Evolutionary conservation across 225 moss, liverwort and hornwort species (phyloP).

Genomic region (Physcomitrellopsis africana): DNA sequence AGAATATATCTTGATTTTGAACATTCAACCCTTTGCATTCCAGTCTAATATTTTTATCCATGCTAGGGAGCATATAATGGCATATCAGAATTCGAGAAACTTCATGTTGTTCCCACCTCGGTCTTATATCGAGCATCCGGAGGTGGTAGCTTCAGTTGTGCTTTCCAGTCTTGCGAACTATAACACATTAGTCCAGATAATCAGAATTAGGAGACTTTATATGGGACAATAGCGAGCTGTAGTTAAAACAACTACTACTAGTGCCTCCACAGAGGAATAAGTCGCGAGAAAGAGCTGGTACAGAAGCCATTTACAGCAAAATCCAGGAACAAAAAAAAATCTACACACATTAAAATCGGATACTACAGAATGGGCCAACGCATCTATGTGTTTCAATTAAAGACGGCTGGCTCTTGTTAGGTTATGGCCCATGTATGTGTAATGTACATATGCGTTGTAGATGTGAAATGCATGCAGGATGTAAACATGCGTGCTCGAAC

Average conservation of each 20-base stretch:
- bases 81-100: neutral
- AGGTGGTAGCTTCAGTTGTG: slow-evolving; percentile 65
- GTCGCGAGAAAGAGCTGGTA: neutral
- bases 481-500: no score
- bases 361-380: neutral
- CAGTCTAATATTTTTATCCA: no score
- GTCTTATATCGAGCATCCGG: slow-evolving; percentile 65
- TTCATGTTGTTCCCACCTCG: slow-evolving; percentile 42
- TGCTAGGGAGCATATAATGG: neutral
- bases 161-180: slow-evolving; percentile 70
- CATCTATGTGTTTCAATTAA: neutral
- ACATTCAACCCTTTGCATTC: no score
- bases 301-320: neutral
- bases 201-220: slow-evolving; percentile 18
- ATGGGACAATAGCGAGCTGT: neutral
- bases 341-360: neutral
- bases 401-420: no score
- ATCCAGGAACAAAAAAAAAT: neutral
- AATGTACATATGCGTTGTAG: no score
- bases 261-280: neutral
- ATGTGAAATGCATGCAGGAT: no score
- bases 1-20: no score
- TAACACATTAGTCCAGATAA: slow-evolving; percentile 25
- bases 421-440: no score
- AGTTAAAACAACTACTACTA: slow-evolving; percentile 2